Evolutionary conservation across 768 basidiomycete genomes (phyloP).

Genomic region (Lyophyllum semitale): DNA sequence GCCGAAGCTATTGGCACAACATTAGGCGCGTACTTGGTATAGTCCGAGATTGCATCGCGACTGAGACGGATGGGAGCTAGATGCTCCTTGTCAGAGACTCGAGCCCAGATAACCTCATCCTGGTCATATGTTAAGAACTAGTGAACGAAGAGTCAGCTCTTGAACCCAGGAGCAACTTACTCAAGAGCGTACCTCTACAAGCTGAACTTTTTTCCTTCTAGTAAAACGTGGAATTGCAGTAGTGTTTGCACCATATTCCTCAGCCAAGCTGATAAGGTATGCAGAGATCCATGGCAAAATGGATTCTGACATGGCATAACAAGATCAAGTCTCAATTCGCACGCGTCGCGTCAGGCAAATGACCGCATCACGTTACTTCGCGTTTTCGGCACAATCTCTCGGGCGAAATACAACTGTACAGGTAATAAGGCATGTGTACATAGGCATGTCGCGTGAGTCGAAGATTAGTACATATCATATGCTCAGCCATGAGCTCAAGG

Average conservation of each 20-base stretch:
- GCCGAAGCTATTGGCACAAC: neutral
- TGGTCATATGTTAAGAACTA: constrained; percentile 61
- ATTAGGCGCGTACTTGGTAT: constrained; percentile 32
- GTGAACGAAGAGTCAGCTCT: neutral
- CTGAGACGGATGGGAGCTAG: constrained; percentile 56
- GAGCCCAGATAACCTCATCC: constrained; percentile 59
- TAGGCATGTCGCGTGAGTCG: no score
- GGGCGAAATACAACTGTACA: neutral
- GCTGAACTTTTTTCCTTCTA: constrained; percentile 56
- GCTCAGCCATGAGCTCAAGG: neutral
- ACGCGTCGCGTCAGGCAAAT: constrained; percentile 8
- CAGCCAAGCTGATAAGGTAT: constrained; percentile 52
- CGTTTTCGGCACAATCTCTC: neutral
- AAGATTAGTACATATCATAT: neutral
- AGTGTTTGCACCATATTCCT: constrained; percentile 51
- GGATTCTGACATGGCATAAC: constrained; percentile 33
- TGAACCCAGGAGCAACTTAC: neutral
- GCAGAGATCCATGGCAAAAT: constrained; percentile 57
- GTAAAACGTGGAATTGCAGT: constrained; percentile 28
- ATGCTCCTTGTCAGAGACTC: constrained; percentile 58
- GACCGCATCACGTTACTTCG: constrained; percentile 18
- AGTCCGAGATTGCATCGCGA: constrained; percentile 48
- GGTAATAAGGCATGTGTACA: neutral
- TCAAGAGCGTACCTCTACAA: constrained; percentile 47
- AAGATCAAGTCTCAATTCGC: neutral